Base-by-base conservation (phyloP, 2,329 filamentous ascomycete species). In the Trichoderma polysporum region DNA sequence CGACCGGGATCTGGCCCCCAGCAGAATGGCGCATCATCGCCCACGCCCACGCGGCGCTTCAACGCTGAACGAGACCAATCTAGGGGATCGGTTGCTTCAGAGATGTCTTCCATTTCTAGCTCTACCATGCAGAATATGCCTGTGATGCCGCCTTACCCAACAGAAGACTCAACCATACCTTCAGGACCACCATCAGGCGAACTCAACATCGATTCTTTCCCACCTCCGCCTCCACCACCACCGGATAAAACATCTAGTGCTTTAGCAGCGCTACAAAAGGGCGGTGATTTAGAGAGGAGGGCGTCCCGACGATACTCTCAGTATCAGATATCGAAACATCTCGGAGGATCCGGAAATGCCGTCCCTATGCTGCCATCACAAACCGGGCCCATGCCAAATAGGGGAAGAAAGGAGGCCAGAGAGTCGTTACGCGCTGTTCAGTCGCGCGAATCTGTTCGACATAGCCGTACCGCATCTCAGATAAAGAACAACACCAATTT, bases 251-350 rank as follows among this genome's bases (percentile, higher is more conserved):
- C 93, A 73, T 91, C 95, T 73, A 96, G 97, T 81, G 95, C 95
- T 5, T 82, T 99, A 61, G 93, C 93, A 57, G 93, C 94, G 59
- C 79, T 99, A 71, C 95, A 98, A 79, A 88, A 93, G 78, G 94
- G 94, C 37, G 94, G 94, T 22, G 94, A 97, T 71, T 82, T 99
- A 58, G 95, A 99, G 79, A 88, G 95, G 75, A 87, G 95, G 76
- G 95, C 95, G 0, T 99, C 95, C 15, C 86, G 94, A 71, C 86
- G 95, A 74, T 99, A 98, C 76, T 98, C 95, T 2, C 91, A 93
- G 62, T 99, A 98, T 76, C 95, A 99, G 75, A 97, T 99, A 72
- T 92, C 93, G 53, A 98, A 97, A 76, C 93, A 97, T 73, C 83
- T 98, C 2, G 94, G 94, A 12, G 86, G 89, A 17, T 90, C 90